Conservation (phyloP, 2,329 filamentous ascomycete genomes). For the Colletotrichum aenigma region DNA sequence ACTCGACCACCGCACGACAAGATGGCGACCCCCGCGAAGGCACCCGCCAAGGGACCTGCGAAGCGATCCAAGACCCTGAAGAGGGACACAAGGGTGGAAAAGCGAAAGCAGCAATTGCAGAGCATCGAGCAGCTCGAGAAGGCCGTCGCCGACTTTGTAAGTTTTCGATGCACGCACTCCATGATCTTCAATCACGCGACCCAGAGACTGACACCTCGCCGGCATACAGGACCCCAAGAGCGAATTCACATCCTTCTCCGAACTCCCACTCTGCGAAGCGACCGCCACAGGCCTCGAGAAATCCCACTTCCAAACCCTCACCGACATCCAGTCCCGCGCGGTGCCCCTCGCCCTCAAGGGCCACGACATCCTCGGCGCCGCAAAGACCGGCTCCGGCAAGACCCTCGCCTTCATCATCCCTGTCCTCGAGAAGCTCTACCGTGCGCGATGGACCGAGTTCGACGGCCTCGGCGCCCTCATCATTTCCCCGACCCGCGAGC, state of each 20-base stretch:
- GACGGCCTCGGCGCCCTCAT: conserved; percentile 94
- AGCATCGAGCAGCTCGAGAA: conserved; percentile 43
- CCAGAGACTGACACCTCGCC: background rate
- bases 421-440: conserved; percentile 90
- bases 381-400: conserved; percentile 95
- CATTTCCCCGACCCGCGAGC: conserved; percentile 90
- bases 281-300: conserved; percentile 81
- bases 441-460: conserved; percentile 84
- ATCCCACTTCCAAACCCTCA: conserved; percentile 88
- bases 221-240: conserved; percentile 64
- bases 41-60: conserved; percentile 9
- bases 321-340: conserved; percentile 90
- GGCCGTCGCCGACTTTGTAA: conserved; percentile 43
- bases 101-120: conserved; percentile 43
- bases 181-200: background rate
- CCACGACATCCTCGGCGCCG: conserved; percentile 87
- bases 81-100: conserved; percentile 24
- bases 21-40: conserved; percentile 21
- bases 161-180: conserved; percentile 15
- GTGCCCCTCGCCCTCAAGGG: conserved; percentile 87
- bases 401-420: conserved; percentile 92
- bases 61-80: conserved; percentile 39
- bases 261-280: conserved; percentile 84
- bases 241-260: conserved; percentile 72
- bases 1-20: background rate